Conservation (phyloP, 2,329 filamentous ascomycete genomes). For the Penicillium sp. region DNA sequence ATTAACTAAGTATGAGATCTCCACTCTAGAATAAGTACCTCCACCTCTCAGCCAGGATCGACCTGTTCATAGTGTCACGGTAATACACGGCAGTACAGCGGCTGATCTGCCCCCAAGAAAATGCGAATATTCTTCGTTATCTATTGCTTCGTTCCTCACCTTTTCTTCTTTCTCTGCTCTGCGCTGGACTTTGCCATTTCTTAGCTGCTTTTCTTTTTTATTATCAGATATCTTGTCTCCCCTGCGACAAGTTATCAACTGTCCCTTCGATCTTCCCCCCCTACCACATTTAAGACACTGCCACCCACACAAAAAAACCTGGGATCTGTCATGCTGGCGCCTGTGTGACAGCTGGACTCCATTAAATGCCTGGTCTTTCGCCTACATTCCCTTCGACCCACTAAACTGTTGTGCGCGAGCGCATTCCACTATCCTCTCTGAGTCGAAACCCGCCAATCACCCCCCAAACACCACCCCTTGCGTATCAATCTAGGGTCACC, state of each 20-base stretch:
- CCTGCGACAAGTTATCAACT: too few species aligned
- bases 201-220: slow-evolving; percentile 14
- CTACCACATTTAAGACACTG: background rate
- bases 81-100: slow-evolving; percentile 17
- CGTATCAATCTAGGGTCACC: slow-evolving; percentile 32
- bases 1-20: background rate
- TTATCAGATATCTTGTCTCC: background rate
- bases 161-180: slow-evolving; percentile 8
- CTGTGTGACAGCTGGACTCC: slow-evolving; percentile 42
- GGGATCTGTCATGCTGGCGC: slow-evolving; percentile 37
- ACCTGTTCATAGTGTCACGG: slow-evolving; percentile 13
- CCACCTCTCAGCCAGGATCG: slow-evolving; percentile 10
- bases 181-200: background rate
- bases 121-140: slow-evolving; percentile 18
- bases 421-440: slow-evolving; percentile 33
- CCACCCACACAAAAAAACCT: slow-evolving; percentile 4
- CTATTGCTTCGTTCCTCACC: slow-evolving; percentile 10
- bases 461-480: slow-evolving; percentile 18
- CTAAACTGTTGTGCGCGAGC: slow-evolving; percentile 38
- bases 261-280: slow-evolving; percentile 1
- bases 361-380: slow-evolving; percentile 39
- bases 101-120: slow-evolving; percentile 18
- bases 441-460: slow-evolving; percentile 3
- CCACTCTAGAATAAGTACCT: background rate
- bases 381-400: slow-evolving; percentile 38